Conservation (phyloP, 129 eudicot genomes). For the Arctium minus region DNA sequence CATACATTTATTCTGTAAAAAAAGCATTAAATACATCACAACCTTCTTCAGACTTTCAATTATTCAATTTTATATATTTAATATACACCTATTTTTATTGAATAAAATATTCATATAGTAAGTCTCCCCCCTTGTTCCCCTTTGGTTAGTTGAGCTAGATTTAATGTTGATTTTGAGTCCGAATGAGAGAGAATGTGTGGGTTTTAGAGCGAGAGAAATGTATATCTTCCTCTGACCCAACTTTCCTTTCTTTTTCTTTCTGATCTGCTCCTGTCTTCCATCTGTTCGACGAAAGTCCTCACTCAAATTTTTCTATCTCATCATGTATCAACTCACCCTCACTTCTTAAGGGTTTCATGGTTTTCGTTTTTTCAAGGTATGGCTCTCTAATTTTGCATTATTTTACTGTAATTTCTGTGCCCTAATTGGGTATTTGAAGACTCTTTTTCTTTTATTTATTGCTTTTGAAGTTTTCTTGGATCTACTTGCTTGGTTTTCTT, state of each 20-base stretch:
- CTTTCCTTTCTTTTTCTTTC: constrained; percentile 25
- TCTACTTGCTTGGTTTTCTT: constrained; percentile 19
- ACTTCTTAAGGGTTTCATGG: constrained; percentile 7
- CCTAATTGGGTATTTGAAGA: constrained; percentile 1
- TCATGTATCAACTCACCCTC: constrained; percentile 7
- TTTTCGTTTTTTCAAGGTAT: constrained; percentile 25
- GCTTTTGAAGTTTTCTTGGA: constrained; percentile 5
- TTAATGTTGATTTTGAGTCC: constrained; percentile 46
- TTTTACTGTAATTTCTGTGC: constrained; percentile 15
- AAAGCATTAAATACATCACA: constrained; percentile 18
- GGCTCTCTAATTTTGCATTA: constrained; percentile 40
- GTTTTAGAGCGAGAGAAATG: constrained; percentile 23
- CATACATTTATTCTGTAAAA: constrained; percentile 5
- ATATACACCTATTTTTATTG: constrained; percentile 3
- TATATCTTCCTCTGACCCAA: constrained; percentile 33
- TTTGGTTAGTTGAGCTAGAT: constrained; percentile 54
- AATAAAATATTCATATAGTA: constrained; percentile 19
- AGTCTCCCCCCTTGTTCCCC: constrained; percentile 23
- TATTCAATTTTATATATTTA: not conserved
- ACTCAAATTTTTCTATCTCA: constrained; percentile 16
- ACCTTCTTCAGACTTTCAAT: constrained; percentile 14
- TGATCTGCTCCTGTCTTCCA: constrained; percentile 47
- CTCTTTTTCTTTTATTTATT: not conserved
- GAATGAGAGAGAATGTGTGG: constrained; percentile 37
- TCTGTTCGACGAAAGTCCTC: constrained; percentile 33